Conservation (phyloP, 2,329 filamentous ascomycete genomes). For the Aspergillus sp. region DNA sequence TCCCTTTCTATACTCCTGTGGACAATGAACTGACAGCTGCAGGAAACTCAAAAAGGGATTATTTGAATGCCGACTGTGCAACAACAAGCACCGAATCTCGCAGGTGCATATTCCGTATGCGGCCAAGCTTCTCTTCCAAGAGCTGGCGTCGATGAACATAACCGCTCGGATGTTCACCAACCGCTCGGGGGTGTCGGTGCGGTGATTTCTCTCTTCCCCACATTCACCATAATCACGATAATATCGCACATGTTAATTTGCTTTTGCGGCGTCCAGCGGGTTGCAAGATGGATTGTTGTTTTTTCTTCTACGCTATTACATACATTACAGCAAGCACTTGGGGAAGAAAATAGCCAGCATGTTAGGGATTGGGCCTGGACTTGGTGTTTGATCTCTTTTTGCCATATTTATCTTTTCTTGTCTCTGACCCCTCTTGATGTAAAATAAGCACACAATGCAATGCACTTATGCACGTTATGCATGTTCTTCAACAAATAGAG, state of each 20-base stretch:
- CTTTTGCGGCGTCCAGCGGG: conserved; percentile 20
- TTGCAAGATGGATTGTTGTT: conserved; percentile 9
- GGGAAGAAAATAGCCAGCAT: conserved; percentile 1
- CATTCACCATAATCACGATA: conserved; percentile 2
- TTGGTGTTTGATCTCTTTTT: not conserved
- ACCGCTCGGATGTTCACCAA: conserved; percentile 95
- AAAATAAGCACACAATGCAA: not conserved
- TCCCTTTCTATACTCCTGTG: conserved; percentile 25
- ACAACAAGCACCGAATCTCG: conserved; percentile 98
- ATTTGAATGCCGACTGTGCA: conserved; percentile 94
- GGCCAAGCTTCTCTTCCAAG: conserved; percentile 96
- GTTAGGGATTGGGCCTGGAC: not conserved
- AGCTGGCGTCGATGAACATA: conserved; percentile 97
- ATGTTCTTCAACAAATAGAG: too few species aligned
- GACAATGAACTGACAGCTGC: conserved; percentile 16
- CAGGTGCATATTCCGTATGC: conserved; percentile 98
- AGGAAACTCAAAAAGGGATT: conserved; percentile 92
- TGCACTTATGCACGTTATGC: not conserved
- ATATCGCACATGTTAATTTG: not conserved
- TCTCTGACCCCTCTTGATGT: not conserved
- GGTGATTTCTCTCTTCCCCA: conserved; percentile 20
- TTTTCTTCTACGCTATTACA: conserved; percentile 5
- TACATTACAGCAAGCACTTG: not conserved
- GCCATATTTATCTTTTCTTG: not conserved
- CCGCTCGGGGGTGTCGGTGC: conserved; percentile 39